Base-by-base conservation (phyloP, 257 asterid species). In the Schizonepeta tenuifolia region DNA sequence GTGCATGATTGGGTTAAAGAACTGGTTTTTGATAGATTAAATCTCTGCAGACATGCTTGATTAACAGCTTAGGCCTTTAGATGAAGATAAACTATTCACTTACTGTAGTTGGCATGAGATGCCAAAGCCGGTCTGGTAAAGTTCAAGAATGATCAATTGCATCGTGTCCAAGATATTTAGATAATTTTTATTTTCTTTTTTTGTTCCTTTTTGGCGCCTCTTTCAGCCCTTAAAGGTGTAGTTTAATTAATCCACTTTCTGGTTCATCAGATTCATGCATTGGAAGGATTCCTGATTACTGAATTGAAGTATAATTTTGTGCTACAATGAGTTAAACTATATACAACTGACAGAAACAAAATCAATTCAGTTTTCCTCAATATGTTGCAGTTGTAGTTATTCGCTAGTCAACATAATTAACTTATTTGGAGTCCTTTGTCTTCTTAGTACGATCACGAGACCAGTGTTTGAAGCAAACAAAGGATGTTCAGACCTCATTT, bases 391-490 rank as follows among this genome's bases (percentile, higher is more conserved):
- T 68, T 72, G 56, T 26, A 58, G 49, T 51, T 70, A n/a, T n/a
- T n/a, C n/a, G n/a, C 33, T 74, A 12, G 57, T 65, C 28, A 55
- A 21, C 61, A 26, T 38, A 18, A 50, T 22, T 36, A 33, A 60
- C 62, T 67, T 67, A 46, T 46, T 31, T 31, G 76, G 49, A 77
- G 15, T 36, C 28, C 13, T 41, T 80, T 73, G 46, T 79, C 77
- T 74, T 64, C 50, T 62, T 77, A 83, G 85, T 71, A 59, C 75
- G 65, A 69, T 79, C 83, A 26, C 80, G 70, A 33, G 82, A 63
- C 65, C 79, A 40, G 74, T 73, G 73, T 50, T 56, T 58, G 64
- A 69, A 46, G 75, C 86, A 74, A 63, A 65, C 43, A 56, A 85
- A 78, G 67, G 65, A 71, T 76, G 36, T 73, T 55, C 65, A 55